phyloP scores from a whole-genome alignment of 2,329 filamentous ascomycete genomes.

The Mollisia scopiformis region DNA sequence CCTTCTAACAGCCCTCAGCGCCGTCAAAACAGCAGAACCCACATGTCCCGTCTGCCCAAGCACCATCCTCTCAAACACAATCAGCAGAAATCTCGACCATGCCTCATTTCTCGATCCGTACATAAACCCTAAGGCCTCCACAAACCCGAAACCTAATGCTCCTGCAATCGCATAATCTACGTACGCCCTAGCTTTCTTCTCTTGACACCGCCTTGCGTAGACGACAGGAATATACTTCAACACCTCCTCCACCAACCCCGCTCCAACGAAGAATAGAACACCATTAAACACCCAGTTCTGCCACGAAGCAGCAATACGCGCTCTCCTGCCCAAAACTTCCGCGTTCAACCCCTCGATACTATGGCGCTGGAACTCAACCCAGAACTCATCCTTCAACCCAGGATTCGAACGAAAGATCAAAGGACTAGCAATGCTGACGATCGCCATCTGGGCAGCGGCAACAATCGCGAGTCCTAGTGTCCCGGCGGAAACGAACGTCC shows the following conservation, averaged over 20 bases:
- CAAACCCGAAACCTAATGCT: conserved; percentile 12
- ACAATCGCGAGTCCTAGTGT: conserved; percentile 8
- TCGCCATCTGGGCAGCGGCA: background rate
- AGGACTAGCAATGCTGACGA: background rate
- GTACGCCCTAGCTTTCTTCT: conserved; percentile 11
- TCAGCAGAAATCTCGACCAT: conserved; percentile 1
- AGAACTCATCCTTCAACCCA: conserved; percentile 1
- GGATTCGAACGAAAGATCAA: background rate
- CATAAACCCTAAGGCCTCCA: conserved; percentile 14
- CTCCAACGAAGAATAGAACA: conserved; percentile 1
- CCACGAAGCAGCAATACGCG: conserved; percentile 5
- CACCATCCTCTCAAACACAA: conserved; percentile 7
- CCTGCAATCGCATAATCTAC: conserved; percentile 13
- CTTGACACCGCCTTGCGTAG: conserved; percentile 5
- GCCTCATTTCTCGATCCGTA: conserved; percentile 6
- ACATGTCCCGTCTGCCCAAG: conserved; percentile 11
- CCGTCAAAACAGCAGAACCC: conserved; percentile 10
- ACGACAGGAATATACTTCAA: conserved; percentile 16
- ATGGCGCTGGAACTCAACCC: conserved; percentile 4
- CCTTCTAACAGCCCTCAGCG: conserved; percentile 12
- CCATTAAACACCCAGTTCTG: conserved; percentile 16
- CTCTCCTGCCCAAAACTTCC: conserved; percentile 1
- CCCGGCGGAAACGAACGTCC: conserved; percentile 3
- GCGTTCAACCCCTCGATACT: background rate
- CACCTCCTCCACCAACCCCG: conserved; percentile 13